These are phyloP conservation scores for Botrytis galanthina DNA, from an alignment of 2,329 filamentous ascomycete genomes.

Conservation along the genomic window DNA sequence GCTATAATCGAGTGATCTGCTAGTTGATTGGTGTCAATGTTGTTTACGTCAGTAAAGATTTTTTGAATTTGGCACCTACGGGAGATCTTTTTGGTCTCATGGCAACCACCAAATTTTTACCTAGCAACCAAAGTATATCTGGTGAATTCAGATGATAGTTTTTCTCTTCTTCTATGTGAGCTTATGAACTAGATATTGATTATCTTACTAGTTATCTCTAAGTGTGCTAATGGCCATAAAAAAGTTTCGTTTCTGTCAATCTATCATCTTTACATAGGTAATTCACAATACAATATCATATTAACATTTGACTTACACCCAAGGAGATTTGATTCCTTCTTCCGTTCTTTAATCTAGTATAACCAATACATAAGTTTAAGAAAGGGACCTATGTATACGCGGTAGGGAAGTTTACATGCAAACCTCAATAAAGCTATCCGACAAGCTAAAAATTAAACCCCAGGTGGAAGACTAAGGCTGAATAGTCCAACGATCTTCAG, in stretches of 20 bases:
- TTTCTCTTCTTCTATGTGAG: background rate
- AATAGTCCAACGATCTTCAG: background rate
- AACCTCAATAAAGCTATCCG: background rate
- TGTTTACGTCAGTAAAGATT: background rate
- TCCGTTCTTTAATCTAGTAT: background rate
- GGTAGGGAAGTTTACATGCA: background rate
- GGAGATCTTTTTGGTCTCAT: background rate
- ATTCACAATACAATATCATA: background rate
- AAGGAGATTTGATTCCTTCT: background rate
- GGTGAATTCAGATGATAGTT: background rate
- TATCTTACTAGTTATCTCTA: background rate
- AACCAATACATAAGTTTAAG: background rate
- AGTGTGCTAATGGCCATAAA: background rate
- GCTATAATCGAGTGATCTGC: background rate
- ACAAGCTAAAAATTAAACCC: background rate
- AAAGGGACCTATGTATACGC: background rate
- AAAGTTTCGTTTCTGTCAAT: background rate
- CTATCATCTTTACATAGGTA: background rate
- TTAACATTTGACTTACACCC: too few species aligned
- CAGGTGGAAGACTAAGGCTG: background rate
- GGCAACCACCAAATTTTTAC: background rate
- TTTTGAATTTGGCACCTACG: background rate
- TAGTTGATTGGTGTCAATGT: background rate
- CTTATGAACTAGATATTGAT: background rate
- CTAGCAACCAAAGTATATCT: background rate